phyloP scores from a whole-genome alignment of 2,329 filamentous ascomycete species.

The Fusarium lateritium region DNA sequence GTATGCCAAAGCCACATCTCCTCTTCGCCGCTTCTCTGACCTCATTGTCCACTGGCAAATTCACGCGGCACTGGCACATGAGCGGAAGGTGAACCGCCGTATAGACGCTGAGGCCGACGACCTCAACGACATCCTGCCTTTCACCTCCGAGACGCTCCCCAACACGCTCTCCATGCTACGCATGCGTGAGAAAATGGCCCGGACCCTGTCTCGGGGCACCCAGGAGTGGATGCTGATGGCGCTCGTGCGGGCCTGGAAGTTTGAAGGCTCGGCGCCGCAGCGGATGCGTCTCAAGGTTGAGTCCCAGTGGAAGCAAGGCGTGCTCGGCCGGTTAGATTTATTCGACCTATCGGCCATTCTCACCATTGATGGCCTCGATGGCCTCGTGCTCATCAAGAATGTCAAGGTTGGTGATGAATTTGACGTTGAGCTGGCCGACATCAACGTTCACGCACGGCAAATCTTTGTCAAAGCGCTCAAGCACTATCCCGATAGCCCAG shows the following conservation, averaged over 20 bases:
- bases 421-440: conserved; percentile 67
- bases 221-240: conserved; percentile 72
- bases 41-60: conserved; percentile 78
- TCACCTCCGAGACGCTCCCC: conserved; percentile 58
- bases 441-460: conserved; percentile 65
- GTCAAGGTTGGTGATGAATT: conserved; percentile 67
- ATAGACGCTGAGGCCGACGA: conserved; percentile 50
- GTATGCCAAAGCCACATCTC: conserved; percentile 76
- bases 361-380: conserved; percentile 57
- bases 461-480: conserved; percentile 64
- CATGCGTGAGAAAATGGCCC: conserved; percentile 67
- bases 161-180: conserved; percentile 65
- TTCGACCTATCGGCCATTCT: conserved; percentile 64
- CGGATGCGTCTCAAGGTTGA: conserved; percentile 65
- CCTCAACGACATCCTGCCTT: conserved; percentile 61
- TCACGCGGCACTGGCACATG: conserved; percentile 68
- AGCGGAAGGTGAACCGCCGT: conserved; percentile 53
- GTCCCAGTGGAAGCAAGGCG: conserved; percentile 53
- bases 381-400: conserved; percentile 58
- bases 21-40: conserved; percentile 75
- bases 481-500: conserved; percentile 18
- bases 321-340: conserved; percentile 64
- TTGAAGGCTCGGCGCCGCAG: conserved; percentile 63
- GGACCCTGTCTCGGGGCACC: conserved; percentile 60
- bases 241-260: conserved; percentile 72